Conservation (phyloP, 75 land plant genomes). For the Sequoia sempervirens region DNA sequence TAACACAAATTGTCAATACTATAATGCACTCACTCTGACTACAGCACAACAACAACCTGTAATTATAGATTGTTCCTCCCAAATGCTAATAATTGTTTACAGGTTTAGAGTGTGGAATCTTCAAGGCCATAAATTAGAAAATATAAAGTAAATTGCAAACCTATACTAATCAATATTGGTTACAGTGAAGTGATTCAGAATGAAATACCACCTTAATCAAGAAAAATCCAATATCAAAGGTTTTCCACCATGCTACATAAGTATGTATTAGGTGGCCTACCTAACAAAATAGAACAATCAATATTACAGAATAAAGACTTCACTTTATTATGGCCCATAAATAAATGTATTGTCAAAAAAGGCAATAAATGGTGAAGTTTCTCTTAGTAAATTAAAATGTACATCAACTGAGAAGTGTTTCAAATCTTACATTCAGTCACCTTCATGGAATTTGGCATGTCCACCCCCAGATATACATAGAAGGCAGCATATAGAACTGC, state of each 20-base stretch:
- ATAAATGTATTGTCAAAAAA: neutral
- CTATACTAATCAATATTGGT: neutral
- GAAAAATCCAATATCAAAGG: neutral
- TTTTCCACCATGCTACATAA: neutral
- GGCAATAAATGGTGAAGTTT: neutral
- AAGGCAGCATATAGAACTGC: conserved; percentile 85
- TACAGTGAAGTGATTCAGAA: neutral
- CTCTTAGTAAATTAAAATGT: neutral
- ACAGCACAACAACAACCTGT: neutral
- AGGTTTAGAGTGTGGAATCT: neutral
- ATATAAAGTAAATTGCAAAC: neutral
- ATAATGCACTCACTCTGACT: neutral
- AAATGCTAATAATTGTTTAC: neutral
- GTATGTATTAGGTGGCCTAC: neutral
- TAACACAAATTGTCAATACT: neutral
- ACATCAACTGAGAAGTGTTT: neutral
- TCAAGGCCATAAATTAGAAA: neutral
- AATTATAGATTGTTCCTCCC: neutral
- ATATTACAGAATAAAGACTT: neutral
- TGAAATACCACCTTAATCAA: neutral
- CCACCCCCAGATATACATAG: conserved; percentile 82
- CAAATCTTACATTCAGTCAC: conserved; percentile 84
- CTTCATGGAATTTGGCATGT: conserved; percentile 72
- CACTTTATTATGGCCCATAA: neutral
- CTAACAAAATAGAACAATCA: neutral